Evolutionary conservation across 2,329 filamentous ascomycete genomes (phyloP).

Genomic region (Penicillium verrucosum): DNA sequence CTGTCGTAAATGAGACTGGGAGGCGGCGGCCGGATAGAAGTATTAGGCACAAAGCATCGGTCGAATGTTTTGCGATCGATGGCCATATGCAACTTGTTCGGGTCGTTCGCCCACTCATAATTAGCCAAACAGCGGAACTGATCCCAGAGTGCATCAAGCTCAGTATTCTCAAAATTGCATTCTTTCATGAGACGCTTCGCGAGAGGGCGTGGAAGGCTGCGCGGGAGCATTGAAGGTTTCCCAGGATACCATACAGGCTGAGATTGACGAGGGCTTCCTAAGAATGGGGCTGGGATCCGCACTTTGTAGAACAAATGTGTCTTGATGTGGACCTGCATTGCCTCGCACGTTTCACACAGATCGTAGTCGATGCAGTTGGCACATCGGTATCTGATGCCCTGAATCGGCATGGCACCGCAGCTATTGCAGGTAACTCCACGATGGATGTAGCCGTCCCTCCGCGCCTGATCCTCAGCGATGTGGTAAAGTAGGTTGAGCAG

Average conservation of each 20-base stretch:
- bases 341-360: conserved; percentile 88
- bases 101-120: conserved; percentile 77
- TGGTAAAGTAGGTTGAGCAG: conserved; percentile 83
- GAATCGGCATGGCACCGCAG: conserved; percentile 83
- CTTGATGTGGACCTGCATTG: conserved; percentile 68
- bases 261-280: conserved; percentile 72
- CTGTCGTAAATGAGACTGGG: conserved; percentile 93
- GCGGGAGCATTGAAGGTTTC: conserved; percentile 69
- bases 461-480: conserved; percentile 89
- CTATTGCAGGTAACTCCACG: conserved; percentile 88
- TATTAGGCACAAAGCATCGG: conserved; percentile 81
- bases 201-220: conserved; percentile 63
- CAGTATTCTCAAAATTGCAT: conserved; percentile 77
- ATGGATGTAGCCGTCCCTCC: conserved; percentile 84
- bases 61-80: conserved; percentile 94
- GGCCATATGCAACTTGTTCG: conserved; percentile 71
- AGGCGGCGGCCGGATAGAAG: conserved; percentile 69
- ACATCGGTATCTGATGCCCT: conserved; percentile 88
- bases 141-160: conserved; percentile 91
- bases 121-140: conserved; percentile 95
- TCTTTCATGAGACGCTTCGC: conserved; percentile 67
- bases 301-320: conserved; percentile 98
- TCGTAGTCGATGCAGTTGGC: conserved; percentile 96
- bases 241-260: conserved; percentile 86
- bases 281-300: conserved; percentile 79